Base-by-base conservation (phyloP, 1,284 basidiomycete species). In the Hymenochaete sp. region DNA sequence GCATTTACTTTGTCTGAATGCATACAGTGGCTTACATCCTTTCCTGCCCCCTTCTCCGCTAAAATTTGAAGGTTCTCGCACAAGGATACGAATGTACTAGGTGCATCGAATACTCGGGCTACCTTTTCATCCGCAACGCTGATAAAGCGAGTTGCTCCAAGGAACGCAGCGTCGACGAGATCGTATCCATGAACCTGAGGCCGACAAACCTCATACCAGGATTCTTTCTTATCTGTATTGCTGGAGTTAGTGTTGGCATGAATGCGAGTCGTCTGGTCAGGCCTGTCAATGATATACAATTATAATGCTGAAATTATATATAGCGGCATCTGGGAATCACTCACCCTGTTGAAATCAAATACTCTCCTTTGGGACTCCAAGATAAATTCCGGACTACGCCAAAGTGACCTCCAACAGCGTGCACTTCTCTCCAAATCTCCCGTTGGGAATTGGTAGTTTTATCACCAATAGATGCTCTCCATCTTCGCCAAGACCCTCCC, bases 131-230 rank as follows among this genome's bases (percentile, higher is more conserved):
- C 93, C 6, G 89, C 88, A 37, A 87, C 80, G 54, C 87, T 93
- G 13, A 82, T 82, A 57, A 95, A 91, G 18, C 76, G 78, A 35
- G 91, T 66, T 0, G 85, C 66, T 48, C 75, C 71, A 35, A 96
- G 71, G 62, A 91, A 92, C 2, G 73, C 76, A 1, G 76, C 81
- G 49, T 82, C 82, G n/a, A 92, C 70, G 36, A 96, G 68, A 57
- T 96, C 91, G 61, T 97, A 96, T 4, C 93, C 93, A 62, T 98
- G 93, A 14, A 95, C 81, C 62, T 98, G 93, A 19, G 93, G 93
- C 13, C 93, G 79, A 22, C 77, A 77, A 24, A 96, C 68, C 60
- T 97, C 93, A 54, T 89, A 86, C 93, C 93, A 97, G 2, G 56
- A 59, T 5, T 55, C 48, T n/a, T 53, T 25, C 3, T 47, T 48